Conservation (phyloP, 2,329 filamentous ascomycete species). For the Emergomyces africanus region DNA sequence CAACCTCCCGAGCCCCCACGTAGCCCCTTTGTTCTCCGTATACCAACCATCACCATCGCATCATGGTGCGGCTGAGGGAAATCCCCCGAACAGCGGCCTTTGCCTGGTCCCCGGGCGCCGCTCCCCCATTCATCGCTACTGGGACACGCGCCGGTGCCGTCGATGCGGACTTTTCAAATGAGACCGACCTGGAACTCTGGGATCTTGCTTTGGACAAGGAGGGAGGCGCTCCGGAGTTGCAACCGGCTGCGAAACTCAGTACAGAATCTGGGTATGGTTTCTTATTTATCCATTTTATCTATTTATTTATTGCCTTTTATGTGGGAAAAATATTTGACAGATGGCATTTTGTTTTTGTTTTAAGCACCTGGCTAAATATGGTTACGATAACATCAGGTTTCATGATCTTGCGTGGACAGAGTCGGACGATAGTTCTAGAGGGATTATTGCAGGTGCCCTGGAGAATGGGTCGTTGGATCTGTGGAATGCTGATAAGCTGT, state of each 20-base stretch:
- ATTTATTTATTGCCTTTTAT: constrained; percentile 30
- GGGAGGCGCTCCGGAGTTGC: constrained; percentile 66
- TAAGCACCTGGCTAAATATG: background rate
- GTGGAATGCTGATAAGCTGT: constrained; percentile 72
- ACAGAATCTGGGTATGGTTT: constrained; percentile 70
- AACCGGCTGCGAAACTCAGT: constrained; percentile 69
- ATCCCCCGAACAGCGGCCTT: constrained; percentile 95
- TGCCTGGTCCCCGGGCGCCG: constrained; percentile 79
- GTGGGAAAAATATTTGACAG: constrained; percentile 83
- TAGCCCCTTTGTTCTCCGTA: constrained; percentile 6
- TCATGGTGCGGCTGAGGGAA: constrained; percentile 92
- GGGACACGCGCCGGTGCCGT: constrained; percentile 92
- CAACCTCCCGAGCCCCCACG: background rate
- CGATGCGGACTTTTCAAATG: constrained; percentile 93
- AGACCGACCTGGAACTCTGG: constrained; percentile 94
- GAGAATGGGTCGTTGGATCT: constrained; percentile 90
- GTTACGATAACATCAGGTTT: constrained; percentile 51
- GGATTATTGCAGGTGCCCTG: constrained; percentile 87
- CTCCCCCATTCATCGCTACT: constrained; percentile 73
- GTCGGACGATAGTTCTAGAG: constrained; percentile 63
- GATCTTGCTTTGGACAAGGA: constrained; percentile 72
- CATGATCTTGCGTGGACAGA: constrained; percentile 94
- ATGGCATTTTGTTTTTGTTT: constrained; percentile 17
- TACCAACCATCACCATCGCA: constrained; percentile 16
- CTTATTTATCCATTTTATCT: constrained; percentile 24